Percentiles rank a stretch among this genome's conserved stretches.
Conservation (phyloP, 148 eudicot genomes). For the Rhododendron kiyosumense region DNA sequence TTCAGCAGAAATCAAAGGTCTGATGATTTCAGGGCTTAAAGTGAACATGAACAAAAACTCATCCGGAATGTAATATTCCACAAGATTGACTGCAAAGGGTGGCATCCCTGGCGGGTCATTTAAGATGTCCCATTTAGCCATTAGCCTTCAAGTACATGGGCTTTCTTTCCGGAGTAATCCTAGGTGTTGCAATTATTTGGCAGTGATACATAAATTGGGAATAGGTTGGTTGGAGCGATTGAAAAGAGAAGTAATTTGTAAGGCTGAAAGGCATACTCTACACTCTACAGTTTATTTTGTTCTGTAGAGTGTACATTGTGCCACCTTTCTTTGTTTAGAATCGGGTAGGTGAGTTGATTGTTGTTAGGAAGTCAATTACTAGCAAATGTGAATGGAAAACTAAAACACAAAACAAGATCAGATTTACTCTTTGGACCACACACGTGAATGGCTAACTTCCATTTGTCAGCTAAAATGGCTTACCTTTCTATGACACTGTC, state of each 20-base stretch:
- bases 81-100: neutral
- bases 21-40: neutral
- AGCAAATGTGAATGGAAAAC: neutral
- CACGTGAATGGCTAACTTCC: neutral
- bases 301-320: neutral
- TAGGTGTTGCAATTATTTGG: neutral
- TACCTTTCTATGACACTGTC: constrained; percentile 84
- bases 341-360: neutral
- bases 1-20: neutral
- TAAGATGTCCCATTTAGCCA: neutral
- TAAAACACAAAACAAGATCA: neutral
- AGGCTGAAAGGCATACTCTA: neutral
- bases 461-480: constrained; percentile 5
- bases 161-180: neutral
- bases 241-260: neutral
- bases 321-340: neutral
- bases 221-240: neutral
- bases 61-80: neutral
- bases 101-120: neutral
- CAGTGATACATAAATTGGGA: neutral
- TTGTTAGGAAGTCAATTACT: neutral
- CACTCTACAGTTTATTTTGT: neutral
- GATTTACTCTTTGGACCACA: neutral
- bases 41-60: neutral
- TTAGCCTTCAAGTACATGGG: neutral